Percentiles rank a stretch among this genome's conserved stretches.
phyloP scores from a whole-genome alignment of 345 rosid species.

The Pistacia atlantica region DNA sequence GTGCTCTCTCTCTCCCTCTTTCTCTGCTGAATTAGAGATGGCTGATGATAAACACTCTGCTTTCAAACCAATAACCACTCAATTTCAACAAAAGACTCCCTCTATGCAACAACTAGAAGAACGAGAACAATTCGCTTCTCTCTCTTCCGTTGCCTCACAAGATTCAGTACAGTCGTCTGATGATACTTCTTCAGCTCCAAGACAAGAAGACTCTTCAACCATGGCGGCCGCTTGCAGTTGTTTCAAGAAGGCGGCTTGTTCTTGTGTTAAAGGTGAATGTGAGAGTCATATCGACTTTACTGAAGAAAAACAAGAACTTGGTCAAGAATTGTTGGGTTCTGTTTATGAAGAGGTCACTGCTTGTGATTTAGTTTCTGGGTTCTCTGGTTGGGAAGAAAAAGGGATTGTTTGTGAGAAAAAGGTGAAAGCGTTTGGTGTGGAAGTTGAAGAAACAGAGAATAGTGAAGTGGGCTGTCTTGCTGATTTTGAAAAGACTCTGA shows the following conservation, averaged over 20 bases:
- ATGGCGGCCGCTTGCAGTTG: slow-evolving; percentile 22
- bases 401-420: slow-evolving; percentile 19
- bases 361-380: slow-evolving; percentile 27
- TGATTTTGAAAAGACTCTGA: slow-evolving; percentile 16
- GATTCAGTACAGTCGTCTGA: slow-evolving; percentile 18
- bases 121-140: slow-evolving; percentile 5
- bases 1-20: neutral
- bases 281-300: neutral
- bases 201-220: slow-evolving; percentile 19
- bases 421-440: slow-evolving; percentile 10
- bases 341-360: slow-evolving; percentile 10
- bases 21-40: neutral
- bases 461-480: slow-evolving; percentile 16
- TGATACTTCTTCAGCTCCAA: slow-evolving; percentile 16
- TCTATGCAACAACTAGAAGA: slow-evolving; percentile 1
- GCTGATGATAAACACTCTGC: slow-evolving; percentile 16
- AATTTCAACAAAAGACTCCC: slow-evolving; percentile 24
- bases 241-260: slow-evolving; percentile 24
- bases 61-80: slow-evolving; percentile 20
- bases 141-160: slow-evolving; percentile 3
- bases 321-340: slow-evolving; percentile 24
- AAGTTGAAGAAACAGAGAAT: slow-evolving; percentile 18
- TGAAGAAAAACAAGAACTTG: slow-evolving; percentile 21
- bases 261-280: slow-evolving; percentile 19
- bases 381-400: neutral